phyloP scores from a whole-genome alignment of 176 grass and related monocot species.

The Poa annua region DNA sequence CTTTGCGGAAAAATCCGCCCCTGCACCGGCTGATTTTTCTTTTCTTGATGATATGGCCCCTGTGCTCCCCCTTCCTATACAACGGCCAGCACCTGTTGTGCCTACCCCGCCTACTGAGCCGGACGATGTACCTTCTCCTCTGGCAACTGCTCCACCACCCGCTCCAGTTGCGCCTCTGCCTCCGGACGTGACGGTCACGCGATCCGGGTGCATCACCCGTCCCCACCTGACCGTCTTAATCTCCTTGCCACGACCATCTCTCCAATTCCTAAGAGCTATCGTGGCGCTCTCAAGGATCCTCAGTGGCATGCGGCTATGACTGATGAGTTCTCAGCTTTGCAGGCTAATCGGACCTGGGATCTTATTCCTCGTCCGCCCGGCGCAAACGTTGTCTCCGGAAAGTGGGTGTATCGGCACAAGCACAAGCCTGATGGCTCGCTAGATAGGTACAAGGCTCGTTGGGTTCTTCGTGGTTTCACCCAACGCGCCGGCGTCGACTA shows the following conservation, averaged over 20 bases:
- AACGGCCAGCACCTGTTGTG: neutral
- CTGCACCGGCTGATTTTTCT: neutral
- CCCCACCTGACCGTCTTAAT: neutral
- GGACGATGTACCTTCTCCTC: neutral
- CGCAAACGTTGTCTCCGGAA: too few species aligned
- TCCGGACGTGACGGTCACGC: too few species aligned
- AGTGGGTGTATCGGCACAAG: too few species aligned
- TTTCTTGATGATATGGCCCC: neutral
- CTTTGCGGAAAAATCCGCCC: too few species aligned
- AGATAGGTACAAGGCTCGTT: too few species aligned
- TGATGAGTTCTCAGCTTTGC: neutral
- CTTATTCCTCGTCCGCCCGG: neutral
- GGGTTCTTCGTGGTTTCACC: too few species aligned
- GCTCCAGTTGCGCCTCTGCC: neutral
- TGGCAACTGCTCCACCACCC: neutral
- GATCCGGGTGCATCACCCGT: neutral
- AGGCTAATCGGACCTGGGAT: neutral
- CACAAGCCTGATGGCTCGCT: too few species aligned
- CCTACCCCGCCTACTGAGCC: neutral
- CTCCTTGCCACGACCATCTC: neutral
- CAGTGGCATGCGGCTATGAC: neutral
- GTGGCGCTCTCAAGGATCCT: neutral
- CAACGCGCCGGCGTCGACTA: too few species aligned
- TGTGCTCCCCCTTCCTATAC: neutral
- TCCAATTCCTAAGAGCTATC: neutral